Evolutionary conservation across 345 rosid species (phyloP).

Genomic region (Geranium brycei): DNA sequence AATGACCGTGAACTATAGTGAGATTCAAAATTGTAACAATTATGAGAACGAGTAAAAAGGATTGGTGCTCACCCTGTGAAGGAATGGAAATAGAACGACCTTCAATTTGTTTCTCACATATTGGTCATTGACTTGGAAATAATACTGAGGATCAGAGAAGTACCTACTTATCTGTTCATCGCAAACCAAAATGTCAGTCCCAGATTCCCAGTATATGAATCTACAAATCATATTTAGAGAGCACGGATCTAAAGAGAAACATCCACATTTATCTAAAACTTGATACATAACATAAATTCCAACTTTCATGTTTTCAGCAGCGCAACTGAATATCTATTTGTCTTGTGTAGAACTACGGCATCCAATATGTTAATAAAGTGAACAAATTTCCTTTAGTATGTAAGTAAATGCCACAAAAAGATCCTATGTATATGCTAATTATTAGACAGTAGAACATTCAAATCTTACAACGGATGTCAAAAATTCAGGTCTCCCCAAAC

Average conservation of each 20-base stretch:
- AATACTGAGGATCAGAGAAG: slow-evolving; percentile 93
- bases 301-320: no score
- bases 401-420: no score
- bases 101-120: slow-evolving; percentile 96
- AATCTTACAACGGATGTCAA: no score
- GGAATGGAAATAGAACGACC: slow-evolving; percentile 77
- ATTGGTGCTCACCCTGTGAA: slow-evolving; percentile 59
- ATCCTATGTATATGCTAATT: no score
- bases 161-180: slow-evolving; percentile 63
- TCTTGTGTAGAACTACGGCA: no score
- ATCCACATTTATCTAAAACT: no score
- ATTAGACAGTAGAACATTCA: no score
- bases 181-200: slow-evolving; percentile 3
- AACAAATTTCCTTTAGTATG: no score
- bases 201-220: neutral
- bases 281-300: no score
- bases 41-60: neutral
- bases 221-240: neutral
- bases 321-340: no score
- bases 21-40: neutral
- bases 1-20: slow-evolving; percentile 1
- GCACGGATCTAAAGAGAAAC: neutral
- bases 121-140: slow-evolving; percentile 92
- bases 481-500: no score
- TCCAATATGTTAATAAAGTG: no score